Conservation (phyloP, 208 protist species). For the Blastocrithidia nonstop region DNA sequence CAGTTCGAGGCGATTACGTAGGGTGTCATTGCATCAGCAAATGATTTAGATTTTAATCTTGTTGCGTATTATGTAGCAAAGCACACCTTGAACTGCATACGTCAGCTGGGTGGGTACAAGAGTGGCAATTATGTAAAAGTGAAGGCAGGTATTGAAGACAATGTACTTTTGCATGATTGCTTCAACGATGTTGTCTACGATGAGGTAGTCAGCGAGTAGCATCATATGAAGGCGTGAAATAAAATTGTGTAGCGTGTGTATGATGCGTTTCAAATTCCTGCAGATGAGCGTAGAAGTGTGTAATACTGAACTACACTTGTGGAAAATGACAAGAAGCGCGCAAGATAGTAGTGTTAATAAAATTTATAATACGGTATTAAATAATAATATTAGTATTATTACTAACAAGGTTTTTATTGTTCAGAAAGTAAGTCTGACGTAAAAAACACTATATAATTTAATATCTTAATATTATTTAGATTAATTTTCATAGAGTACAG, state of each 20-base stretch:
- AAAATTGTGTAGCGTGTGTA: slow-evolving; percentile 69
- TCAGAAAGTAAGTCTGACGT: too few species aligned
- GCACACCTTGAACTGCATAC: slow-evolving; percentile 82
- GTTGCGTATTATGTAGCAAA: slow-evolving; percentile 87
- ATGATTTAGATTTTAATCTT: slow-evolving; percentile 77
- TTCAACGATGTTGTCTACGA: slow-evolving; percentile 44
- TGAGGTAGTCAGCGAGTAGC: slow-evolving; percentile 32
- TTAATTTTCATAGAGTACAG: not conserved
- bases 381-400: slow-evolving; percentile 1
- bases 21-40: slow-evolving; percentile 44
- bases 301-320: slow-evolving; percentile 31
- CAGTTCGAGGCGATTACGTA: slow-evolving; percentile 75
- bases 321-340: too few species aligned
- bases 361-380: not conserved
- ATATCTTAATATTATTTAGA: not conserved
- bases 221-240: slow-evolving; percentile 33
- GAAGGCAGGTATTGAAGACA: slow-evolving; percentile 78
- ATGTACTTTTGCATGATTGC: slow-evolving; percentile 77
- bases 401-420: not conserved
- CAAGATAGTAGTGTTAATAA: too few species aligned
- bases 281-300: slow-evolving; percentile 20
- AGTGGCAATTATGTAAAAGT: slow-evolving; percentile 80
- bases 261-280: slow-evolving; percentile 61
- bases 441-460: not conserved
- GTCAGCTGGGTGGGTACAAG: slow-evolving; percentile 83